phyloP scores from a whole-genome alignment of 2,329 filamentous ascomycete species.

The Cladorrhinum sp. region DNA sequence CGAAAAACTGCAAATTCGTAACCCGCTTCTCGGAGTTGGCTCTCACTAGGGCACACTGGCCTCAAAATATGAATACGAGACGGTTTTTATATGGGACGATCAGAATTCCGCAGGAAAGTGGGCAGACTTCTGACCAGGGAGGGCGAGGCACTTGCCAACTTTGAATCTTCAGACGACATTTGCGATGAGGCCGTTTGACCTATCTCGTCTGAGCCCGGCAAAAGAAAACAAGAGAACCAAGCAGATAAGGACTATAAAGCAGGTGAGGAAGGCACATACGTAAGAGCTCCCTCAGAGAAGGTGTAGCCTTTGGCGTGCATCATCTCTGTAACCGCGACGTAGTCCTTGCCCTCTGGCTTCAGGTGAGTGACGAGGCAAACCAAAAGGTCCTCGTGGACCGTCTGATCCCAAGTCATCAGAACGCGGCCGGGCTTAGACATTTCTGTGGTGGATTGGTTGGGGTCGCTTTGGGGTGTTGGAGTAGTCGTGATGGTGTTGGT shows the following conservation, averaged over 20 bases:
- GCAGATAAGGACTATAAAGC: neutral
- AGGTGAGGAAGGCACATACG: slow-evolving; percentile 24
- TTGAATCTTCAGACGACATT: no score
- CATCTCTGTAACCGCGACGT: slow-evolving; percentile 25
- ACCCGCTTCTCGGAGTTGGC: no score
- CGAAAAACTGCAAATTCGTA: no score
- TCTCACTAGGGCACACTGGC: no score
- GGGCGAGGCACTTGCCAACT: no score
- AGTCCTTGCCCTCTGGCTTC: slow-evolving; percentile 34
- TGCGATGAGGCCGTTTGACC: no score
- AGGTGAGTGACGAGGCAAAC: slow-evolving; percentile 39
- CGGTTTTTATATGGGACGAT: no score
- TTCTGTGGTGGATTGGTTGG: neutral
- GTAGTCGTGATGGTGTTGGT: neutral
- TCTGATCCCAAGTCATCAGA: slow-evolving; percentile 38
- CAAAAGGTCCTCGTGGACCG: slow-evolving; percentile 45
- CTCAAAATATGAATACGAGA: no score
- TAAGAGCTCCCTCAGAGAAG: slow-evolving; percentile 29
- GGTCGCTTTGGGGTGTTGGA: neutral
- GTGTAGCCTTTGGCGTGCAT: slow-evolving; percentile 30
- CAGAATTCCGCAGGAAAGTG: no score
- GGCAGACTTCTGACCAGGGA: no score
- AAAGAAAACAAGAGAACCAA: neutral
- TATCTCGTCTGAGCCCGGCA: no score
- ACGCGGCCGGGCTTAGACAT: slow-evolving; percentile 13